Conservation (phyloP, 2,329 filamentous ascomycete species). For the Trichoderma lentiforme region DNA sequence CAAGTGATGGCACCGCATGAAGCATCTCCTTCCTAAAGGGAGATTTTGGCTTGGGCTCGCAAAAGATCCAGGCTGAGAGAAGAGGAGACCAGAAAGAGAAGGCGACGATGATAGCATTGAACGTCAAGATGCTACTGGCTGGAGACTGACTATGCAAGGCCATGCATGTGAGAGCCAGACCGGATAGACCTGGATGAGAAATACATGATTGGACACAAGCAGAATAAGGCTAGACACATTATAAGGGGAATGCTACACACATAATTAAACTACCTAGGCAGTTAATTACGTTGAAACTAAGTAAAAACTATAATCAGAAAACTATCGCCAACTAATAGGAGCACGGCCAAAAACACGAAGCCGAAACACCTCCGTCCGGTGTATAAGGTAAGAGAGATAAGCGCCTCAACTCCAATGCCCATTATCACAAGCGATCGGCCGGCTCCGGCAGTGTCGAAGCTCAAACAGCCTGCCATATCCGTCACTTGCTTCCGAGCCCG, state of each 20-base stretch:
- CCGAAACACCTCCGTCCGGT: not conserved
- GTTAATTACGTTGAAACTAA: not conserved
- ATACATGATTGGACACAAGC: not conserved
- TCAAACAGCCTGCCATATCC: conserved; percentile 16
- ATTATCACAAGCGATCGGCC: not conserved
- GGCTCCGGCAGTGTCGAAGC: conserved; percentile 12
- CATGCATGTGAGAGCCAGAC: not conserved
- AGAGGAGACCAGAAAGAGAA: conserved; percentile 5
- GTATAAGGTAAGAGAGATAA: not conserved
- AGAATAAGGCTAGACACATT: not conserved
- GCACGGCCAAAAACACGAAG: not conserved
- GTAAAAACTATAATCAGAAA: not conserved
- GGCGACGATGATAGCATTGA: not conserved
- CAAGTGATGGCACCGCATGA: not conserved
- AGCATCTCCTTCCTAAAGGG: conserved; percentile 15
- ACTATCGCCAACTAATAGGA: not conserved
- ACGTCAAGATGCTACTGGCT: not conserved
- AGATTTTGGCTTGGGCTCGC: not conserved
- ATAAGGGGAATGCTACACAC: not conserved
- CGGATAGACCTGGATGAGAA: not conserved
- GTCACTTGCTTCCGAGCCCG: conserved; percentile 7
- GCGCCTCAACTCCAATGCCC: not conserved
- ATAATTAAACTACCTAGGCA: not conserved
- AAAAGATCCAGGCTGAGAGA: conserved; percentile 13
- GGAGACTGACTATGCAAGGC: not conserved